Base-by-base conservation (phyloP, 306 rosid genomes). In the Malus sylvestris region DNA sequence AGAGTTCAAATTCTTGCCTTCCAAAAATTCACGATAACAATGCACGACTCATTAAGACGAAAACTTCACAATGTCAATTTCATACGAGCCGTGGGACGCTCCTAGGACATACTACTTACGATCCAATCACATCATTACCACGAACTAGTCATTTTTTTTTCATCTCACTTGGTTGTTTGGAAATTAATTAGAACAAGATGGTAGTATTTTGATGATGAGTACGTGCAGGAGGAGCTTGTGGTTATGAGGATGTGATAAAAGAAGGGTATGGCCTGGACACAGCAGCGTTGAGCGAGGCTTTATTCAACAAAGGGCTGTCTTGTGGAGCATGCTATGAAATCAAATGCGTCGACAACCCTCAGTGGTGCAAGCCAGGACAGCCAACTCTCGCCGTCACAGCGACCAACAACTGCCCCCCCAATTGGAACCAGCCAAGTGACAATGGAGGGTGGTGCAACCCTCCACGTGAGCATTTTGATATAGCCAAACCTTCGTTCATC, bases 381-480 rank as follows among this genome's bases (percentile, higher is more conserved):
- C 65, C 83, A 3, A 84, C 96, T 19, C 65, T 94, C 11, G 0
- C 77, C 10, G 93, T 94, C 15, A 89, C 95, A 0, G 97, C 87
- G 10, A 90, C 98, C 32, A 83, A 94, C 75, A 80, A 78, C 27
- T 91, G 97, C 67, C 97, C 96, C 4, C 91, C 96, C 4, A 83
- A 85, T 65, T 69, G 65, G 61, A 55, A 77, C 61, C 84, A 35
- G 13, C 5, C 81, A 6, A 35, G 64, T 51, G 85, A 86, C 64
- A 76, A 81, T 61, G 98, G 98, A 58, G 97, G 98, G 64, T 94
- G 98, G 97, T 94, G 98, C 89, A 91, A 86, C 59, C 94, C 94
- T 1, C 97, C 98, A 0, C 83, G 79, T 1, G 81, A 84, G 72
- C 97, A 91, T 81, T 91, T 94, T 74, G 97, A 91, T 63, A 82